phyloP scores from a whole-genome alignment of 2,329 filamentous ascomycete genomes.

The Mycosphaerella sp. region DNA sequence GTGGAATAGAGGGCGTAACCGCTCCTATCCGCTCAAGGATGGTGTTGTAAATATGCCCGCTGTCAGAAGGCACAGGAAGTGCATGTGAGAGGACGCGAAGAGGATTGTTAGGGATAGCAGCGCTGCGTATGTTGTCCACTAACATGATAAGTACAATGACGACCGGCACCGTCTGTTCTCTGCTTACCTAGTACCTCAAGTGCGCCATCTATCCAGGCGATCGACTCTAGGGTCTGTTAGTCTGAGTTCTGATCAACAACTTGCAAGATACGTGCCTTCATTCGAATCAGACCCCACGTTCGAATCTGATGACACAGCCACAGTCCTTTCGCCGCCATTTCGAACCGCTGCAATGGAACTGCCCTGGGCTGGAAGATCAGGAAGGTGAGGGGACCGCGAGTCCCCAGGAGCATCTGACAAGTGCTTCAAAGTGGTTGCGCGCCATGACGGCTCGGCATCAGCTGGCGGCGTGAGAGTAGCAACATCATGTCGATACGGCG shows the following conservation, averaged over 20 bases:
- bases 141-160: slow-evolving; percentile 20
- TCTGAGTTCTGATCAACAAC: neutral
- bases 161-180: neutral
- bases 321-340: neutral
- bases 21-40: slow-evolving; percentile 53
- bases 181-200: slow-evolving; percentile 29
- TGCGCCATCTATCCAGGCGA: slow-evolving; percentile 28
- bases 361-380: slow-evolving; percentile 2
- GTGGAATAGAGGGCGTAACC: slow-evolving; percentile 45
- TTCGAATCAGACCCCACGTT: neutral
- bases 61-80: slow-evolving; percentile 49
- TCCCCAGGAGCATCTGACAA: slow-evolving; percentile 35
- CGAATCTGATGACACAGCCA: neutral
- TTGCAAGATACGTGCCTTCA: slow-evolving; percentile 3
- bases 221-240: slow-evolving; percentile 2
- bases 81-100: slow-evolving; percentile 57
- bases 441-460: slow-evolving; percentile 40
- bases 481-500: slow-evolving; percentile 33
- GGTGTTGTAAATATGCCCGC: slow-evolving; percentile 48
- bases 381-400: slow-evolving; percentile 38
- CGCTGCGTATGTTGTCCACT: slow-evolving; percentile 36
- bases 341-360: neutral
- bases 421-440: slow-evolving; percentile 32
- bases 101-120: slow-evolving; percentile 35
- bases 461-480: slow-evolving; percentile 43